These are phyloP conservation scores for Cryptococcus jaspeensis DNA, from an alignment of 1,284 basidiomycete genomes.

Conservation along the genomic window DNA sequence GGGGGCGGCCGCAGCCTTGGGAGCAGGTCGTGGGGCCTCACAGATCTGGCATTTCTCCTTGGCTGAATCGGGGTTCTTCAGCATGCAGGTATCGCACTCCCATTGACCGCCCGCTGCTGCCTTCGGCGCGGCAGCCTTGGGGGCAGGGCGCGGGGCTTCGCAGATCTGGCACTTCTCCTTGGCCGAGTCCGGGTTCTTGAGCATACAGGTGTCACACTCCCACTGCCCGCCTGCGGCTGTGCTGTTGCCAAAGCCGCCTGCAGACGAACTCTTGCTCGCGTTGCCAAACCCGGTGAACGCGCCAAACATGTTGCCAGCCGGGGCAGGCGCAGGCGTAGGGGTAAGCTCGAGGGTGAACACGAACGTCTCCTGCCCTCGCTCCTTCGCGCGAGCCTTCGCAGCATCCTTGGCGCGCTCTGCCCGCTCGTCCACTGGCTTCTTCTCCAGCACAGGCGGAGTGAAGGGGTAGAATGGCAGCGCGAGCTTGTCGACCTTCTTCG, in stretches of 20 bases:
- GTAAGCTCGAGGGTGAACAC: slow-evolving; percentile 14
- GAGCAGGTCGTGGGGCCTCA: slow-evolving; percentile 48
- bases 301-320: slow-evolving; percentile 26
- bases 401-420: slow-evolving; percentile 17
- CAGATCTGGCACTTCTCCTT: slow-evolving; percentile 58
- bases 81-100: slow-evolving; percentile 51
- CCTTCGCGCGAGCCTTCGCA: not conserved
- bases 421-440: slow-evolving; percentile 8
- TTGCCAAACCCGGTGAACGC: slow-evolving; percentile 4
- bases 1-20: slow-evolving; percentile 2
- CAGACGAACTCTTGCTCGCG: not conserved
- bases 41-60: slow-evolving; percentile 58
- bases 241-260: too few relatives aligned
- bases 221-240: slow-evolving; percentile 43
- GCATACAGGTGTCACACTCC: slow-evolving; percentile 56
- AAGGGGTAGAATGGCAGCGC: slow-evolving; percentile 22
- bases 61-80: slow-evolving; percentile 53
- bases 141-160: slow-evolving; percentile 50
- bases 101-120: slow-evolving; percentile 32
- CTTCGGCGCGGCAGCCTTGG: not conserved
- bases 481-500: slow-evolving; percentile 32
- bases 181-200: slow-evolving; percentile 55
- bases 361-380: slow-evolving; percentile 6
- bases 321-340: slow-evolving; percentile 7
- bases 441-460: slow-evolving; percentile 9